Percentiles rank a stretch among this genome's conserved stretches.
Conservation (phyloP, 2,329 filamentous ascomycete genomes). For the Fusarium nanum region DNA sequence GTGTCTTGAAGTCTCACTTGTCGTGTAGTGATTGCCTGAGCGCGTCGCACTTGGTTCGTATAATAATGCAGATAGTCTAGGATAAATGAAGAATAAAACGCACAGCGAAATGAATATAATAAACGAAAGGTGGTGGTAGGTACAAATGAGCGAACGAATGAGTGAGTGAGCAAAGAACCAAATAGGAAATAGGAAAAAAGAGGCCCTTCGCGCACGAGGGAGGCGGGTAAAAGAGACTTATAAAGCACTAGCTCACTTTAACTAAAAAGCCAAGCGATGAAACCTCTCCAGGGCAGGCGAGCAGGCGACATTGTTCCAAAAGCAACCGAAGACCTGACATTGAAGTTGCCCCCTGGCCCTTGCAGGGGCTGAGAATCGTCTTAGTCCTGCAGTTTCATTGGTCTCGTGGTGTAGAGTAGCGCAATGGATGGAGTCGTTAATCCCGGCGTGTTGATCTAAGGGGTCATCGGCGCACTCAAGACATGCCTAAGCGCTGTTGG, state of each 20-base stretch:
- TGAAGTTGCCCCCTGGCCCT: slow-evolving; percentile 20
- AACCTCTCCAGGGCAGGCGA: slow-evolving; percentile 13
- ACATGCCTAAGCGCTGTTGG: not conserved
- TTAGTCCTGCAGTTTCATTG: slow-evolving; percentile 27
- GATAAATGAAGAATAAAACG: not conserved
- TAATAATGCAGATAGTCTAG: not conserved
- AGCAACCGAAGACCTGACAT: slow-evolving; percentile 11
- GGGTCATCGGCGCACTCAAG: slow-evolving; percentile 14
- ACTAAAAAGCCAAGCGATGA: slow-evolving; percentile 6
- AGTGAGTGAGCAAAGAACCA: slow-evolving; percentile 6
- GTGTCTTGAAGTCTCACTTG: not conserved
- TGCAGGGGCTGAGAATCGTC: slow-evolving; percentile 8
- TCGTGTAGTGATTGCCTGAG: not conserved
- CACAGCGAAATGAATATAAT: slow-evolving; percentile 19
- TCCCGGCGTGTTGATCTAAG: slow-evolving; percentile 22
- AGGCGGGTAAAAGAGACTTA: slow-evolving; percentile 12
- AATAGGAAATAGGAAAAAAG: slow-evolving; percentile 3
- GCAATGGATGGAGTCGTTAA: slow-evolving; percentile 9
- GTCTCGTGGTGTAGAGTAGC: not conserved
- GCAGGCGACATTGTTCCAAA: slow-evolving; percentile 6
- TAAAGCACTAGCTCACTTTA: slow-evolving; percentile 22
- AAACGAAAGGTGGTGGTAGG: not conserved
- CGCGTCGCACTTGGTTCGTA: not conserved
- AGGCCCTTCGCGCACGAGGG: not conserved
- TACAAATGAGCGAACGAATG: slow-evolving; percentile 16